Base-by-base conservation (phyloP, 169 alveolate genomes). In the Cystoisospora suis region DNA sequence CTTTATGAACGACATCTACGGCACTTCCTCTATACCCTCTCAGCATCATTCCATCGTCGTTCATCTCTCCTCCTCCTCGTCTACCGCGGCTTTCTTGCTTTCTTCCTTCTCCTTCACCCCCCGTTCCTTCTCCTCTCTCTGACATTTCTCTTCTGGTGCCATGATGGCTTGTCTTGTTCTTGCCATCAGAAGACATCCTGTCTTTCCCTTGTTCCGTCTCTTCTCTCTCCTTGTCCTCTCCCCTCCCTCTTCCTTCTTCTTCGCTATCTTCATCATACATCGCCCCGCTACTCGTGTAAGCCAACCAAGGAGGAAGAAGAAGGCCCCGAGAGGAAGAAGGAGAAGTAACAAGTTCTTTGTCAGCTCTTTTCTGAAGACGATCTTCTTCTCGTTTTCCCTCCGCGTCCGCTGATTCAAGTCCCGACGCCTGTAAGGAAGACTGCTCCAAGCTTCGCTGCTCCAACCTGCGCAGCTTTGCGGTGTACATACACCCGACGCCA, bases 281-380 rank as follows among this genome's bases (percentile, higher is more conserved):
- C 12, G 83, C 91, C 36, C 38, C 44, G 42, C 61, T 69, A 85
- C 15, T n/a, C 9, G 91, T 86, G 85, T 86, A 86, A 34, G 56
- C 58, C n/a, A 86, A 70, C 91, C 91, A 86, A 75, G 44, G 91
- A 3, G 91, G 91, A 15, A 86, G 23, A 36, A 86, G 59, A 29
- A 59, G 42, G 5, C 61, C 61, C n/a, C 61, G 61, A 20, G 61
- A 20, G n/a, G n/a, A 12, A 9, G 61, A 49, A 9, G 61, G n/a
- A 49, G 61, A 49, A n/a, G n/a, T n/a, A n/a, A n/a, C n/a, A n/a
- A n/a, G n/a, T n/a, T n/a, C n/a, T n/a, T n/a, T n/a, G 65, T 53
- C 65, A 23, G 29, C 23, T 53, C 65, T 53, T 23, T 53, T 12
- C 65, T 53, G 65, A 12, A 15, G 65, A 12, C 23, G 65, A 15